Evolutionary conservation across 768 basidiomycete species (phyloP).

Genomic region (Asterophora parasitica): DNA sequence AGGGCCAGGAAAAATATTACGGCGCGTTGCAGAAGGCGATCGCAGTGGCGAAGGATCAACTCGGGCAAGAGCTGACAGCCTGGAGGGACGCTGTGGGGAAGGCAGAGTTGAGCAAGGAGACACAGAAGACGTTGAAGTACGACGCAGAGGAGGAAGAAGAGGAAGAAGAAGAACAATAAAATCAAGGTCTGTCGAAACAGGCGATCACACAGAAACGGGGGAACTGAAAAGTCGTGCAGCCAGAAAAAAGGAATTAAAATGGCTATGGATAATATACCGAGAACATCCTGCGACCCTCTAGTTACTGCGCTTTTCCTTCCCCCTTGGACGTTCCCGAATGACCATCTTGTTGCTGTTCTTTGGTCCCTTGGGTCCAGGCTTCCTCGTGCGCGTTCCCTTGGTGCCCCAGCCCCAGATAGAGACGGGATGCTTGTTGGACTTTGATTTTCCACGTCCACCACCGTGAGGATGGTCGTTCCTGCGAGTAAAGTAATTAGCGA

Average conservation of each 20-base stretch:
- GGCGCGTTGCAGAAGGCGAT: constrained; percentile 43
- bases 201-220: constrained; percentile 3
- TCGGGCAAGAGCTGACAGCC: constrained; percentile 66
- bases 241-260: constrained; percentile 2
- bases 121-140: constrained; percentile 31
- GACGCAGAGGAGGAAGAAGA: constrained; percentile 46
- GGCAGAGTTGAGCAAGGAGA: constrained; percentile 57
- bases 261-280: constrained; percentile 9
- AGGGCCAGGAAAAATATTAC: constrained; percentile 42
- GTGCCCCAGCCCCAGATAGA: constrained; percentile 92
- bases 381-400: constrained; percentile 89
- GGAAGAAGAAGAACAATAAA: constrained; percentile 31
- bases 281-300: constrained; percentile 20
- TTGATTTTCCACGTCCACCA: constrained; percentile 96
- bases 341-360: constrained; percentile 88
- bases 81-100: constrained; percentile 76
- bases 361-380: constrained; percentile 86
- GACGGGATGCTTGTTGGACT: constrained; percentile 91
- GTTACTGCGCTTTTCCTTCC: constrained; percentile 46
- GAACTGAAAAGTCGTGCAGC: not conserved
- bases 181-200: constrained; percentile 6
- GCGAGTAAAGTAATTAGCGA: not conserved
- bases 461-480: constrained; percentile 93
- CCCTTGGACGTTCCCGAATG: constrained; percentile 78
- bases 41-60: constrained; percentile 42